A percentile compares a stretch with the other conserved stretches of the same genome.
Conservation (phyloP, 2,329 filamentous ascomycete species). For the Pseudopithomyces maydicus region DNA sequence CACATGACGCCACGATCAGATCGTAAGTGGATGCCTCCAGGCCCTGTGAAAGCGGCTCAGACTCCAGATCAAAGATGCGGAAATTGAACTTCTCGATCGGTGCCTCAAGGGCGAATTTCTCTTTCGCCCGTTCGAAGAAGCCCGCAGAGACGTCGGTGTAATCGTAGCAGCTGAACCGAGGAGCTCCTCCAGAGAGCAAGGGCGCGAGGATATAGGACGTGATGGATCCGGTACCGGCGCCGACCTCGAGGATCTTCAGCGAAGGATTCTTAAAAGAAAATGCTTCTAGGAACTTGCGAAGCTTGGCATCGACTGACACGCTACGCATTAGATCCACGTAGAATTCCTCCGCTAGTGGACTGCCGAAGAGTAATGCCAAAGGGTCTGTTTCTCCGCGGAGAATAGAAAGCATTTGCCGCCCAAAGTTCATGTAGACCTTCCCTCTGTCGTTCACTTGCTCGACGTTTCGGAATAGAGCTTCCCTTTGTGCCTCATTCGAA, state of each 20-base stretch:
- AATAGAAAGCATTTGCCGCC: not conserved
- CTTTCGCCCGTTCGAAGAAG: conserved; percentile 6
- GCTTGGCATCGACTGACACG: not conserved
- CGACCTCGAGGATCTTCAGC: conserved; percentile 16
- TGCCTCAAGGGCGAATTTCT: not conserved
- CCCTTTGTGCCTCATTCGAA: not conserved
- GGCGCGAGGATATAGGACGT: not conserved
- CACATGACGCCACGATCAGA: conserved; percentile 3
- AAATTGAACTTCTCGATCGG: not conserved
- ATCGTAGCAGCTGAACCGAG: conserved; percentile 4
- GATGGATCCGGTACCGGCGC: conserved; percentile 11
- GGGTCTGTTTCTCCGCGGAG: not conserved
- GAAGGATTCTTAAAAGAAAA: conserved; percentile 8
- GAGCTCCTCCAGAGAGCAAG: not conserved
- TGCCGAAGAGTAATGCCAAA: not conserved
- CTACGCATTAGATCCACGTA: not conserved
- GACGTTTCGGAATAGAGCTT: not conserved
- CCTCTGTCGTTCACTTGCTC: not conserved
- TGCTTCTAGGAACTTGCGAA: conserved; percentile 26
- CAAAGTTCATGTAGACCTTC: not conserved
- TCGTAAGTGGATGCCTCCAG: conserved; percentile 5
- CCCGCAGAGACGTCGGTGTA: conserved; percentile 17
- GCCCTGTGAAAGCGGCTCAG: not conserved
- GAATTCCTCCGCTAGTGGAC: not conserved
- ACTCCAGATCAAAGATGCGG: not conserved